Base-by-base conservation (phyloP, 2,329 filamentous ascomycete genomes). In the Colletotrichum coccodes region DNA sequence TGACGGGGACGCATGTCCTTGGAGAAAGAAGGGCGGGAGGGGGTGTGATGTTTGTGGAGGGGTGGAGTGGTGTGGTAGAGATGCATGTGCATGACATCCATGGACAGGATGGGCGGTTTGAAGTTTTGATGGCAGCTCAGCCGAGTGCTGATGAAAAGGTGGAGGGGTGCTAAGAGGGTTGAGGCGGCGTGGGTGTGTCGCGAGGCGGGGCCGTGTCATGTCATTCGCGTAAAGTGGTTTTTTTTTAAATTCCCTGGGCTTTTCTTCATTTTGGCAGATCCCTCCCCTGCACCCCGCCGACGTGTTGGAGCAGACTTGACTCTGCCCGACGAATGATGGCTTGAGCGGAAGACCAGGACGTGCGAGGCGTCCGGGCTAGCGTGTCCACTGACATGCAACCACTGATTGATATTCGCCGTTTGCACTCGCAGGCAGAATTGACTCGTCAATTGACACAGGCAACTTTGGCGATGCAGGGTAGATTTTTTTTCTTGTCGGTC, bases 171-270 rank as follows among this genome's bases (percentile, higher is more conserved):
- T 74, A 73, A 70, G 74, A 71, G 44, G 69, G 63, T 57, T 53
- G 70, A 72, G 75, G 70, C 72, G 73, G 72, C 46, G 46, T 47
- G 50, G 49, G 68, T 42, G 65, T 71, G 69, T 56, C 58, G 62
- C 42, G 54, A 60, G 50, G 58, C 60, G 60, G 59, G 54, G 38
- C 63, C 76, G 77, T 72, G 71, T 73, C 69, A 76, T 76, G 21
- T 53, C 50, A 36, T 59, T 44, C 78, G 78, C 78, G 78, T 80
- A 79, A 79, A 79, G 78, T 79, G 78, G 76, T 78, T 79, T 72
- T 57, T 78, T 79, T 72, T 57, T 58, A 26, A 30, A 46, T 32
- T 60, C 26, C 30, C 54, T 61, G 40, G 57, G 44, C 23, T 47
- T 67, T 56, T 47, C 50, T 67, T 61, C 60, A 54, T 40, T 30